Evolutionary conservation across 2,329 filamentous ascomycete species (phyloP).

Genomic region (Aspergillus ustus): DNA sequence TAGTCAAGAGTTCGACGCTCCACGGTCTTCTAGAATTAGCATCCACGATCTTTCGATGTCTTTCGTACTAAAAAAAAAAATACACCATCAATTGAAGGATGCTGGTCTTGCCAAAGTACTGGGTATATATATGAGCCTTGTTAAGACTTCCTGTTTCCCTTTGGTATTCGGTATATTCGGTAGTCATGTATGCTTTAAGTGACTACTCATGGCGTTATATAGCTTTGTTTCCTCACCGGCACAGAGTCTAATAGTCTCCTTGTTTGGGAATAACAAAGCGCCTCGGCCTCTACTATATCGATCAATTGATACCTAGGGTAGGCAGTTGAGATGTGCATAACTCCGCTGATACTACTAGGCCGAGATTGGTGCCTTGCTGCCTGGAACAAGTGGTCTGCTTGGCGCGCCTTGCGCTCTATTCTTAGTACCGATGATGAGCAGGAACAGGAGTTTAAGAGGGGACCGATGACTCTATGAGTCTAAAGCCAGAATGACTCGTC

Average conservation of each 20-base stretch:
- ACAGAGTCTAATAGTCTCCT: too few species aligned
- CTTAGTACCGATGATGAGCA: slow-evolving; percentile 2
- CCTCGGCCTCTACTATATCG: background rate
- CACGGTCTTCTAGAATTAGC: too few species aligned
- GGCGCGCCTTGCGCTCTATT: slow-evolving; percentile 2
- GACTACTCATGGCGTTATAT: too few species aligned
- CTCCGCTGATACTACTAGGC: background rate
- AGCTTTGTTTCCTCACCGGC: too few species aligned
- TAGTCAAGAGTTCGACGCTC: background rate
- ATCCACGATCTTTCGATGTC: too few species aligned
- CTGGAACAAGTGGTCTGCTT: background rate
- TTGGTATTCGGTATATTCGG: too few species aligned
- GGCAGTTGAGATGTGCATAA: background rate
- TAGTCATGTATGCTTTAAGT: too few species aligned
- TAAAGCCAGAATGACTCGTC: background rate
- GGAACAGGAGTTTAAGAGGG: background rate
- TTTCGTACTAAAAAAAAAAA: too few species aligned
- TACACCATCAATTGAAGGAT: too few species aligned
- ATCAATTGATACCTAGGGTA: background rate
- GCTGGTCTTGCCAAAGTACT: too few species aligned
- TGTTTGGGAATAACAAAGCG: background rate
- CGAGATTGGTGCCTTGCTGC: slow-evolving; percentile 8
- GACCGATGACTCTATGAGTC: background rate
- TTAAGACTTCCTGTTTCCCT: too few species aligned
- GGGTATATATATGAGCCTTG: too few species aligned